Percentiles rank a stretch among this genome's conserved stretches.
Evolutionary conservation across 108 stramenopile species (phyloP).

Genomic region (Craspedostauros australis): DNA sequence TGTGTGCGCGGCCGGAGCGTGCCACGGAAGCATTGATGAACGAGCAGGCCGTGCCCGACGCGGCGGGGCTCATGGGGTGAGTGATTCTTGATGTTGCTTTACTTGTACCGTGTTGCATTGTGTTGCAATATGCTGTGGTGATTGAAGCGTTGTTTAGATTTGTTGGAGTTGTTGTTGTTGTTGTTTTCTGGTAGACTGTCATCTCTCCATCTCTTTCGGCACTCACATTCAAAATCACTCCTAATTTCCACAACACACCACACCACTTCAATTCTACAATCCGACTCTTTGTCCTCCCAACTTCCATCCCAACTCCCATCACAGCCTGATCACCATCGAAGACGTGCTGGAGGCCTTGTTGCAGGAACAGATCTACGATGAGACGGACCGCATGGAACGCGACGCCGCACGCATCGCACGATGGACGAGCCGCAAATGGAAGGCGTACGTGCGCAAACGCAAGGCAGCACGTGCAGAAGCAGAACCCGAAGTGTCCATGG

Average conservation of each 20-base stretch:
- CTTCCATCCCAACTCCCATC: not conserved
- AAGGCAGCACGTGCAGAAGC: too few relatives aligned
- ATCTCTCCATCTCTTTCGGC: not conserved
- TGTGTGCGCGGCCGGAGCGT: conserved; percentile 49
- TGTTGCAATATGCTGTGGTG: too few relatives aligned
- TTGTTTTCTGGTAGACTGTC: not conserved
- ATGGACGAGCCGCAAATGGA: conserved; percentile 49
- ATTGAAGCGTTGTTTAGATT: too few relatives aligned
- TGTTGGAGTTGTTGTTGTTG: too few relatives aligned
- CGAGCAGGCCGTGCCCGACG: conserved; percentile 42
- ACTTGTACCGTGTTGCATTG: too few relatives aligned
- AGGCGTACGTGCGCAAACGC: conserved; percentile 18
- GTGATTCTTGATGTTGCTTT: too few relatives aligned
- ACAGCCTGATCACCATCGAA: conserved; percentile 65
- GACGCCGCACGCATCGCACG: conserved; percentile 11
- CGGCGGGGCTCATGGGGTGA: conserved; percentile 62
- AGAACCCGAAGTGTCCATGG: too few relatives aligned
- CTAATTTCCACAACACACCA: too few relatives aligned
- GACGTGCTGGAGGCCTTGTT: conserved; percentile 70
- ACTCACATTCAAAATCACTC: not conserved
- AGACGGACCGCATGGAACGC: conserved; percentile 45
- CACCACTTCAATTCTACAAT: too few relatives aligned
- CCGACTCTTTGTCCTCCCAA: not conserved
- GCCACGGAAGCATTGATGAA: conserved; percentile 40
- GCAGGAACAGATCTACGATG: conserved; percentile 80